These are phyloP conservation scores for Solanum virginianum DNA, from an alignment of 257 asterid species.

Conservation along the genomic window DNA sequence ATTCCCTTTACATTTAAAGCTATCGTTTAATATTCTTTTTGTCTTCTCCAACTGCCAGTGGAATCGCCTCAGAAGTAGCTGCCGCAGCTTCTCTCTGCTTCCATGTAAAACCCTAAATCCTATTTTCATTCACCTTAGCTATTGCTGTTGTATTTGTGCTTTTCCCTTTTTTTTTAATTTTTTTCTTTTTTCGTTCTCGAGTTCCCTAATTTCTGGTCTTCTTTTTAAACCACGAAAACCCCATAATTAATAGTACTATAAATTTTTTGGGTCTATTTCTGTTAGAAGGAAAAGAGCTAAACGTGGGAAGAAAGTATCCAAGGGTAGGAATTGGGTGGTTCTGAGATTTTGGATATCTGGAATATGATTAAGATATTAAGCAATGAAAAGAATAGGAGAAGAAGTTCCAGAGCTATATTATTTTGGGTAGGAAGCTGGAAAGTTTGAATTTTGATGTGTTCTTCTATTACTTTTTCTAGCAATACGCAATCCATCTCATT, in stretches of 20 bases:
- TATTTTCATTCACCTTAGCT: neutral
- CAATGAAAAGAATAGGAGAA: neutral
- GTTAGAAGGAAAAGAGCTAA: neutral
- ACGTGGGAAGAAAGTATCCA: neutral
- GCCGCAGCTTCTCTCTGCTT: neutral
- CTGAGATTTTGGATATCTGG: neutral
- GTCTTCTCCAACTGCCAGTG: neutral
- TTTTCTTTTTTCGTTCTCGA: neutral
- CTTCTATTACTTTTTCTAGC: neutral
- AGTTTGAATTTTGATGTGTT: neutral
- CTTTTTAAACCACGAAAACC: neutral
- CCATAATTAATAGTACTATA: neutral
- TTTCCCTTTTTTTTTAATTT: neutral
- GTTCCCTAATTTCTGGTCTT: neutral
- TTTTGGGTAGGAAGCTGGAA: neutral
- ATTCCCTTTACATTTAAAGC: neutral
- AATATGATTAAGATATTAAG: neutral
- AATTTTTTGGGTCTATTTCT: neutral
- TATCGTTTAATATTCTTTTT: neutral
- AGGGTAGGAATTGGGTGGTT: neutral
- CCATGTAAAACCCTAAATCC: neutral
- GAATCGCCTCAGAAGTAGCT: neutral
- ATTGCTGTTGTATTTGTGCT: neutral
- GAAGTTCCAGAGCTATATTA: neutral
- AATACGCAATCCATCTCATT: neutral